A percentile compares a stretch with the other conserved stretches of the same genome.
Conservation (phyloP, 2,329 filamentous ascomycete genomes). For the Rugonectria rugulosa region DNA sequence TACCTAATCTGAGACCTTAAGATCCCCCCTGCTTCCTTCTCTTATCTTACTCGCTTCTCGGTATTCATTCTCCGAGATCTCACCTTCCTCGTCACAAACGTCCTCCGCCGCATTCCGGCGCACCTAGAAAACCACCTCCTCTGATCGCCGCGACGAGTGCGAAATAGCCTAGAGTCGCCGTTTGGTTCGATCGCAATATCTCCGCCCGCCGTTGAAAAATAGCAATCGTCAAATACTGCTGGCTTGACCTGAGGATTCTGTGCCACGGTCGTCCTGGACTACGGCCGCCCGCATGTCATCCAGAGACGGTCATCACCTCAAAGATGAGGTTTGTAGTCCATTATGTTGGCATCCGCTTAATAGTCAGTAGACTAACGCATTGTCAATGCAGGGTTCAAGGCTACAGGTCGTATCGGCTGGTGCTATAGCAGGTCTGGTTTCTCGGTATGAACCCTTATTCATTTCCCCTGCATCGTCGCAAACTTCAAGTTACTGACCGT, state of each 20-base stretch:
- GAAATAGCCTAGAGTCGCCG: background rate
- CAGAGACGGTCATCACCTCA: conserved; percentile 53
- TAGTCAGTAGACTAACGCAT: conserved; percentile 16
- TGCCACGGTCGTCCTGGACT: conserved; percentile 27
- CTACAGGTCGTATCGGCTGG: conserved; percentile 65
- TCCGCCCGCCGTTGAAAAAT: too few species aligned
- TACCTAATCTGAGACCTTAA: background rate
- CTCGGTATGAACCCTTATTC: conserved; percentile 68
- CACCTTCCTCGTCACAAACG: conserved; percentile 10
- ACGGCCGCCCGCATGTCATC: conserved; percentile 46
- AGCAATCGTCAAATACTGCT: background rate
- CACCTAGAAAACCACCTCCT: conserved; percentile 35
- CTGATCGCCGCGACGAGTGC: background rate
- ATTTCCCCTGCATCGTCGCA: background rate
- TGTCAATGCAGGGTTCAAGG: conserved; percentile 56
- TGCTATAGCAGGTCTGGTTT: conserved; percentile 80
- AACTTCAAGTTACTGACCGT: conserved; percentile 24
- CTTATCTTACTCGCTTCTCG: conserved; percentile 15
- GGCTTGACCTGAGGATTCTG: conserved; percentile 30
- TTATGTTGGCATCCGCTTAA: background rate
- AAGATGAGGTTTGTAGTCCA: conserved; percentile 60
- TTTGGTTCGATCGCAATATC: background rate
- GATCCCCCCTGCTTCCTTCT: background rate
- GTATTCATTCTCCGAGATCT: conserved; percentile 28
- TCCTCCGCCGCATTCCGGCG: conserved; percentile 23